phyloP scores from a whole-genome alignment of 768 basidiomycete genomes.

The Kwoniella sp. region DNA sequence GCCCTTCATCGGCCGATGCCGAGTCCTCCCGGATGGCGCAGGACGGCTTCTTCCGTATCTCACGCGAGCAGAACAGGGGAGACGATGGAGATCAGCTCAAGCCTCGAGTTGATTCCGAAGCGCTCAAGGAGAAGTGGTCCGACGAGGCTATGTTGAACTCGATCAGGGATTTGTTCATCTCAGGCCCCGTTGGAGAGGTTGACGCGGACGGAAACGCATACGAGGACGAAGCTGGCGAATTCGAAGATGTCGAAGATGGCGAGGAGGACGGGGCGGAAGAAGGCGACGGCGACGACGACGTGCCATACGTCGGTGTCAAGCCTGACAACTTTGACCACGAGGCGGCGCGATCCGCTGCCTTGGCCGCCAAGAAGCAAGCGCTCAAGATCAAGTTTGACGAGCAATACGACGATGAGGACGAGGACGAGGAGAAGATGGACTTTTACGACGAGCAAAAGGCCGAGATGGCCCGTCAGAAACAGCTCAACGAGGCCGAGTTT shows the following conservation, averaged over 20 bases:
- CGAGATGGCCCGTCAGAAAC: constrained; percentile 77
- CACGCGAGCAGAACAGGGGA: constrained; percentile 26
- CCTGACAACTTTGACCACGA: constrained; percentile 39
- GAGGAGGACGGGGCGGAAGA: constrained; percentile 53
- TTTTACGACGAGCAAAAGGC: constrained; percentile 91
- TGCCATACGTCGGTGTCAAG: constrained; percentile 52
- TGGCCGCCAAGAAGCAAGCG: constrained; percentile 81
- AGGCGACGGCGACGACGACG: constrained; percentile 51
- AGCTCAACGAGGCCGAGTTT: constrained; percentile 81
- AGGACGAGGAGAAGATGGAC: constrained; percentile 60
- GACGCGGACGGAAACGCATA: constrained; percentile 45
- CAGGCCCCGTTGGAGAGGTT: constrained; percentile 55
- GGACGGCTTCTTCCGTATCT: constrained; percentile 70
- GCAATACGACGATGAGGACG: constrained; percentile 79
- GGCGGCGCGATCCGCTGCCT: constrained; percentile 51
- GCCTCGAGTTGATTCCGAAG: constrained; percentile 55
- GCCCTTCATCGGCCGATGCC: constrained; percentile 39
- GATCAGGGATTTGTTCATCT: constrained; percentile 84
- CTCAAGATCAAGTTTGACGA: constrained; percentile 95
- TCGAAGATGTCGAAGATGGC: constrained; percentile 48
- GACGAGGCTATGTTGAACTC: constrained; percentile 80
- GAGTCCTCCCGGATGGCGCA: constrained; percentile 35
- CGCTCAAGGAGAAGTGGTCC: constrained; percentile 67
- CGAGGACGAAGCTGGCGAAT: constrained; percentile 50
- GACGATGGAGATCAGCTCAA: constrained; percentile 63